Evolutionary conservation across 2,329 filamentous ascomycete genomes (phyloP).

Genomic region (Aspergillaceae sp.): DNA sequence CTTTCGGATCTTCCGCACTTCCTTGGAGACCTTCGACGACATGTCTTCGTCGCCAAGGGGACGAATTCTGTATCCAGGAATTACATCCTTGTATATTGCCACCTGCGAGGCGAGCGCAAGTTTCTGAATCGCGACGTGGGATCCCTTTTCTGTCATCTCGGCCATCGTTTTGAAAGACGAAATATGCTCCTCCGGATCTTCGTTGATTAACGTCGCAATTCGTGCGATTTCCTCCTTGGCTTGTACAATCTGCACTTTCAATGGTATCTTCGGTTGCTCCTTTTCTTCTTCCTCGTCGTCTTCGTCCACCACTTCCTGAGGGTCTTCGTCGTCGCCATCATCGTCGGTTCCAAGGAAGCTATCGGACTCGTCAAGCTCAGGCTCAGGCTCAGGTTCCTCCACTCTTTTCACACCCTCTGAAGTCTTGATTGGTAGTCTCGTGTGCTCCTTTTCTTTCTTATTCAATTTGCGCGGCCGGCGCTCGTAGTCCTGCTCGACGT

Average conservation of each 20-base stretch:
- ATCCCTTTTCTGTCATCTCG: conserved; percentile 57
- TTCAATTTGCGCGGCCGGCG: conserved; percentile 64
- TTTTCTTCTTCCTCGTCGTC: conserved; percentile 42
- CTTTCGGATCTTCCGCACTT: conserved; percentile 69
- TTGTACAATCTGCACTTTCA: conserved; percentile 69
- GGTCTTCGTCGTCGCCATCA: conserved; percentile 46
- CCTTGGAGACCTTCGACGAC: conserved; percentile 78
- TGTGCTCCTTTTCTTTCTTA: conserved; percentile 66
- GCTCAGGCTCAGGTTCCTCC: conserved; percentile 35
- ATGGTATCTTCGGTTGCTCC: conserved; percentile 56
- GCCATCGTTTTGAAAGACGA: conserved; percentile 69
- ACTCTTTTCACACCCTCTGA: conserved; percentile 65
- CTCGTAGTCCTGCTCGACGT: conserved; percentile 89
- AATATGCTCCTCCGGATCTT: conserved; percentile 85
- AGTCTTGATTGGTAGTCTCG: conserved; percentile 77
- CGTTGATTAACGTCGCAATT: conserved; percentile 71
- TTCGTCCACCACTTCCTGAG: conserved; percentile 31
- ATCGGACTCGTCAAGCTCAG: conserved; percentile 48
- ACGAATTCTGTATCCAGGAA: conserved; percentile 91
- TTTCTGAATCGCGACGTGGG: conserved; percentile 66
- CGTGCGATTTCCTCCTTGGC: conserved; percentile 90
- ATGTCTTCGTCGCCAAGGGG: conserved; percentile 66
- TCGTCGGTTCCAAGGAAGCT: conserved; percentile 55
- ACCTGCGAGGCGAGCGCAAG: conserved; percentile 78
- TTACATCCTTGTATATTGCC: conserved; percentile 88